A percentile compares a stretch with the other conserved stretches of the same genome.
Conservation (phyloP, 345 rosid genomes). For the Euphorbia tirucalli region DNA sequence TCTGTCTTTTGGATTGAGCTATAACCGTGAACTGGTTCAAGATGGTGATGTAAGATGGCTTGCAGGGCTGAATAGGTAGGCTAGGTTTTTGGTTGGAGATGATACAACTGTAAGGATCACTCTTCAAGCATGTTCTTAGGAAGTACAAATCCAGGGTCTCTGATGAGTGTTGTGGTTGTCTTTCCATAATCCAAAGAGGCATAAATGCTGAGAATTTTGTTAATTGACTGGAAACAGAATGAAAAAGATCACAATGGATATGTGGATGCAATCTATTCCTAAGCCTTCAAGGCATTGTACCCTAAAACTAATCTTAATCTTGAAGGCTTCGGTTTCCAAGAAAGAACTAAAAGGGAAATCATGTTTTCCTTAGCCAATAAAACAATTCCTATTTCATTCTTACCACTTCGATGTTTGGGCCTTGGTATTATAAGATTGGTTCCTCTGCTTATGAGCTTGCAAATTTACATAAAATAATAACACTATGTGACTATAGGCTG, state of each 20-base stretch:
- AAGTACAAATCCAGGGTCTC: neutral
- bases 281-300: neutral
- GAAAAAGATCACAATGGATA: neutral
- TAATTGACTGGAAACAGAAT: neutral
- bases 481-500: neutral
- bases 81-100: neutral
- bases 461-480: neutral
- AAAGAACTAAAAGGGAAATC: neutral
- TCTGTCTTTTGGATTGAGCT: neutral
- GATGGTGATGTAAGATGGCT: neutral
- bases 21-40: neutral
- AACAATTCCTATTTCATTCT: neutral
- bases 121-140: neutral
- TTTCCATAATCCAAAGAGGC: too few species aligned
- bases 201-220: too few species aligned
- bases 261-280: neutral
- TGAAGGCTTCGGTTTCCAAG: neutral
- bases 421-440: slow-evolving; percentile 1
- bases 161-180: neutral
- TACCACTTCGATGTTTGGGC: neutral
- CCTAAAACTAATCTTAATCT: neutral
- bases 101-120: neutral
- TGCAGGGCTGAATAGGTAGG: neutral
- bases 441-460: neutral
- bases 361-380: neutral